Base-by-base conservation (phyloP, 257 asterid genomes). In the Buddleja alternifolia region DNA sequence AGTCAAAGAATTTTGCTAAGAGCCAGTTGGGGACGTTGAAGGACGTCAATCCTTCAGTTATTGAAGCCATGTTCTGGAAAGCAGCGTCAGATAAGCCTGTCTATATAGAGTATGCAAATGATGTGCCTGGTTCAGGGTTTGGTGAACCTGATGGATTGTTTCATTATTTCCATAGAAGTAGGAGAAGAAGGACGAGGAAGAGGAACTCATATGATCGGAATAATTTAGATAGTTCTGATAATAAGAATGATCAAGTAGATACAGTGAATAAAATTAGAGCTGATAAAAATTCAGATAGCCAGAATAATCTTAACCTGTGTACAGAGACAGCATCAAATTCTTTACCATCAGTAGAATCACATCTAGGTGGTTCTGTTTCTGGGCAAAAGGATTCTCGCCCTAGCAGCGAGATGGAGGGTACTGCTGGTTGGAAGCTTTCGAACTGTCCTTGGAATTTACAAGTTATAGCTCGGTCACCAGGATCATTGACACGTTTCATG, bases 371-470 rank as follows among this genome's bases (percentile, higher is more conserved):
- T 74, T 66, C 76, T 2, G 44, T 61, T 58, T 75, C 83, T 55
- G 82, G 78, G 47, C 68, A 66, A 41, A 85, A 63, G 69, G 80
- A 73, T 60, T 79, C 64, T 39, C 68, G 60, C 79, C 76, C 78
- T 65, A 54, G 67, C 45, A 61, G 15, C 77, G 96, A 87, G 63
- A 68, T 83, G 83, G 96, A 87, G 70, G 95, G 99, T 62, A 85
- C 85, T 60, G 81, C 99, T 70, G 97, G 97, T 71, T 89, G 97
- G 97, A 91, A 89, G 87, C 93, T 94, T 66, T 81, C 98, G 40
- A 93, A 93, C 68, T 79, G 99, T 77, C 88, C 98, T 59, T 94
- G 99, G 99, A 94, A 94, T 85, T 84, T 94, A 75, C 99, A 94
- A 81, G 93, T 89, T 47, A 82, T 94, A 78, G 93, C 99, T 56